phyloP scores from a whole-genome alignment of 202 grass and related monocot genomes.

The Schoenoplectus tabernaemontani region DNA sequence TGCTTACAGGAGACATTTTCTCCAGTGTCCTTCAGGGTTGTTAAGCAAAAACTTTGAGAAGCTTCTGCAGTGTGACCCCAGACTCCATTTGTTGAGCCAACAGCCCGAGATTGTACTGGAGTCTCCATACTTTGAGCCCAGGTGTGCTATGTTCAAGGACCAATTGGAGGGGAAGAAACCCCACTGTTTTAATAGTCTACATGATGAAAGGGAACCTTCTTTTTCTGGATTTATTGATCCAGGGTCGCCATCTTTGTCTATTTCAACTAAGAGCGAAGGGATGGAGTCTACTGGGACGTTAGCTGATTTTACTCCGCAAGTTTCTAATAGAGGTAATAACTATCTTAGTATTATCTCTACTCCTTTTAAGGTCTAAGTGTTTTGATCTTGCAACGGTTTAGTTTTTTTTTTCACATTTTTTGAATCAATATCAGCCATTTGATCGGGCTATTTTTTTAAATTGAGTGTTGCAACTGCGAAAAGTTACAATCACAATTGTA shows the following conservation, averaged over 20 bases:
- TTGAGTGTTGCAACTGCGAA: too few relatives aligned
- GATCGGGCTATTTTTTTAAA: too few relatives aligned
- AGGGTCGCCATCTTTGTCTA: conserved; percentile 47
- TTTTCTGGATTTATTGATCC: conserved; percentile 46
- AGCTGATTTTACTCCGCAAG: conserved; percentile 39
- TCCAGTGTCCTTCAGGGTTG: conserved; percentile 59
- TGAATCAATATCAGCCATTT: too few relatives aligned
- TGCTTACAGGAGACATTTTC: conserved; percentile 61
- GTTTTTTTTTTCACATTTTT: too few relatives aligned
- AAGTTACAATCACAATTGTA: too few relatives aligned
- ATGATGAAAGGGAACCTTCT: conserved; percentile 43
- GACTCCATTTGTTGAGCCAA: conserved; percentile 62
- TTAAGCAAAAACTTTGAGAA: conserved; percentile 94
- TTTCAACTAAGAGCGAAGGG: conserved; percentile 24
- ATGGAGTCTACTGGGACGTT: conserved; percentile 44
- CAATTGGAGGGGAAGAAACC: conserved; percentile 50
- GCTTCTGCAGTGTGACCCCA: conserved; percentile 78
- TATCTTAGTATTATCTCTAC: background rate
- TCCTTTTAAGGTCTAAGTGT: too few relatives aligned
- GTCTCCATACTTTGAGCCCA: conserved; percentile 64
- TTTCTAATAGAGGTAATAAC: conserved; percentile 48
- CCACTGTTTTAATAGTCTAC: conserved; percentile 37
- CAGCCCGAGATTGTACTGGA: conserved; percentile 62
- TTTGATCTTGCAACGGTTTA: too few relatives aligned
- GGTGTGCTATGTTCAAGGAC: conserved; percentile 75